These are phyloP conservation scores for Trichophyton benhamiae DNA, from an alignment of 2,329 filamentous ascomycete genomes.

Conservation along the genomic window DNA sequence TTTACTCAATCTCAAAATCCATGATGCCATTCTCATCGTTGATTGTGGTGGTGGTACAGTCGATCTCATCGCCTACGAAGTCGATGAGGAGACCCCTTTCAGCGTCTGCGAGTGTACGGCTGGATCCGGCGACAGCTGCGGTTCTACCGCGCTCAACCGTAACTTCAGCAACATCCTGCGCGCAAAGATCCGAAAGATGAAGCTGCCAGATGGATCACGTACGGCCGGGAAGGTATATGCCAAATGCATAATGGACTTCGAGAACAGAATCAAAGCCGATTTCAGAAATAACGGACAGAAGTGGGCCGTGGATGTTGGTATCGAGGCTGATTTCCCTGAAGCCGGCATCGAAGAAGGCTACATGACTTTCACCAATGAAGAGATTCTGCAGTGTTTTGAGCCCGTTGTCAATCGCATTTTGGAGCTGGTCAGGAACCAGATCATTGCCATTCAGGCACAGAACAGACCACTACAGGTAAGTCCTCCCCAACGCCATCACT, in stretches of 20 bases:
- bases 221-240: conserved; percentile 97
- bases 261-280: conserved; percentile 98
- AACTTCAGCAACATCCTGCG: conserved; percentile 98
- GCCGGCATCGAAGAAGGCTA: conserved; percentile 97
- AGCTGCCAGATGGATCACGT: conserved; percentile 89
- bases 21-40: conserved; percentile 94
- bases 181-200: conserved; percentile 98
- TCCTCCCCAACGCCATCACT: not conserved
- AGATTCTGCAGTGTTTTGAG: conserved; percentile 97
- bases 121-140: conserved; percentile 92
- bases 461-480: conserved; percentile 73
- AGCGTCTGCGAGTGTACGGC: conserved; percentile 95
- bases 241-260: conserved; percentile 99
- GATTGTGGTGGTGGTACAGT: conserved; percentile 98
- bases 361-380: conserved; percentile 99
- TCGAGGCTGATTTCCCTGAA: conserved; percentile 95
- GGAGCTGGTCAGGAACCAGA: conserved; percentile 92
- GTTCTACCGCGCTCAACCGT: conserved; percentile 92
- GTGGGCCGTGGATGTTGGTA: conserved; percentile 97
- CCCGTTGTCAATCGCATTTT: conserved; percentile 94
- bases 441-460: conserved; percentile 96
- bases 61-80: conserved; percentile 96
- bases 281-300: conserved; percentile 99
- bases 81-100: conserved; percentile 94
- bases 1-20: conserved; percentile 89